Evolutionary conservation across 805 yeast species (phyloP).

Genomic region (Candida gorgasii): DNA sequence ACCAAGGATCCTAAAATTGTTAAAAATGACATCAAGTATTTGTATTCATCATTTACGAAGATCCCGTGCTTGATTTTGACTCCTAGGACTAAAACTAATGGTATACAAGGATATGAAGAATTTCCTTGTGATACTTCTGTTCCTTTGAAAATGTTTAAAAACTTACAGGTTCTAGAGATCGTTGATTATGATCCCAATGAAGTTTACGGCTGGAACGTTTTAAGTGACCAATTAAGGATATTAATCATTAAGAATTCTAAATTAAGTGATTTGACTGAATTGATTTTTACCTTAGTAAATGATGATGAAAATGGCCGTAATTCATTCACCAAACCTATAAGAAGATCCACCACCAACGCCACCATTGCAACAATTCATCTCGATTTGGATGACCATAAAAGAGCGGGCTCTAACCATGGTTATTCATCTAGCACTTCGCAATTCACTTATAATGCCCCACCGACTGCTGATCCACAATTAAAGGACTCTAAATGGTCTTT

Average conservation of each 20-base stretch:
- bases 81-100: conserved; percentile 57
- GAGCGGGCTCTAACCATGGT: conserved; percentile 30
- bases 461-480: conserved; percentile 19
- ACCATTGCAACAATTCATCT: conserved; percentile 3
- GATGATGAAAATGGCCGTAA: conserved; percentile 50
- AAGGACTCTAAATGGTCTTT: conserved; percentile 39
- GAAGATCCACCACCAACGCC: conserved; percentile 10
- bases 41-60: conserved; percentile 64
- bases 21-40: conserved; percentile 53
- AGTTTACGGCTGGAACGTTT: conserved; percentile 62
- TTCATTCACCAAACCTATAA: conserved; percentile 12
- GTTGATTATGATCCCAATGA: conserved; percentile 64
- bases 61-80: conserved; percentile 63
- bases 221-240: conserved; percentile 56
- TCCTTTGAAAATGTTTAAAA: conserved; percentile 62
- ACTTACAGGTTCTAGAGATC: conserved; percentile 60
- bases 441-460: background rate
- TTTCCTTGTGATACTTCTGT: conserved; percentile 72
- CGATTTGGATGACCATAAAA: conserved; percentile 18
- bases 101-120: conserved; percentile 64
- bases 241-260: conserved; percentile 54
- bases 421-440: background rate
- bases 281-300: conserved; percentile 51
- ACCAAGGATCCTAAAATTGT: conserved; percentile 44
- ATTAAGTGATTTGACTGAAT: conserved; percentile 52